Conservation (phyloP, 2,329 filamentous ascomycete species). For the Phialemonium atrogriseum region DNA sequence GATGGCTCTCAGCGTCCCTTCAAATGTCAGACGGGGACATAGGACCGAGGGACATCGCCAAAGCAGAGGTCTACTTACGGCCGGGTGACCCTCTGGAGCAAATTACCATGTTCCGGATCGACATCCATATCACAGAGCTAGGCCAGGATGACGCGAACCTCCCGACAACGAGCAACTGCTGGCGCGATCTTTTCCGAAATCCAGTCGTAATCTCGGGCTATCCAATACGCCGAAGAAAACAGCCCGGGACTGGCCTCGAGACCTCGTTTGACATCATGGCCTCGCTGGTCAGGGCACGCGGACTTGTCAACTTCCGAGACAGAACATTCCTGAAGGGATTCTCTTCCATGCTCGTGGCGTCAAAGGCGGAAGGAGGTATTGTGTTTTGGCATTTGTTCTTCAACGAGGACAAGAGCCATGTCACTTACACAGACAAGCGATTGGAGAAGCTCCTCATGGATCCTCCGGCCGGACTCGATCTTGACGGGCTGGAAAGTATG, state of each 20-base stretch:
- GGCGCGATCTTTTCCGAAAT: slow-evolving; percentile 5
- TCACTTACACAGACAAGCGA: slow-evolving; percentile 3
- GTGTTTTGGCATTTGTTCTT: slow-evolving; percentile 6
- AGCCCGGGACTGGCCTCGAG: slow-evolving; percentile 4
- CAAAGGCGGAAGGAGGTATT: neutral
- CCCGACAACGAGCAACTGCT: slow-evolving; percentile 2
- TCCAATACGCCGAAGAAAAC: slow-evolving; percentile 2
- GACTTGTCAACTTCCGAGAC: slow-evolving; percentile 1
- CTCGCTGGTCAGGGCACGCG: neutral
- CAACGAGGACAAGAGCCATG: neutral
- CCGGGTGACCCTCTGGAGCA: neutral
- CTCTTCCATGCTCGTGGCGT: slow-evolving; percentile 5
- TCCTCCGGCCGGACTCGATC: neutral
- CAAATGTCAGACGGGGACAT: neutral
- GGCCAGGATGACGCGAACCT: too few relatives aligned
- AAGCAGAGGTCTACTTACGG: neutral
- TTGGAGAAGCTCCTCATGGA: slow-evolving; percentile 1
- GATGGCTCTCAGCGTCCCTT: neutral
- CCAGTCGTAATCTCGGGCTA: slow-evolving; percentile 4
- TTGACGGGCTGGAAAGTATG: slow-evolving; percentile 3
- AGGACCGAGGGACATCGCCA: neutral
- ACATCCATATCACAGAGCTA: too few relatives aligned
- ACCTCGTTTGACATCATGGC: slow-evolving; percentile 6
- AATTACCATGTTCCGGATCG: too few relatives aligned
- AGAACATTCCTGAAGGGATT: slow-evolving; percentile 6